Percentiles rank a stretch among this genome's conserved stretches.
These are phyloP conservation scores for Galium porrigens DNA, from an alignment of 305 asterid species.

Conservation along the genomic window DNA sequence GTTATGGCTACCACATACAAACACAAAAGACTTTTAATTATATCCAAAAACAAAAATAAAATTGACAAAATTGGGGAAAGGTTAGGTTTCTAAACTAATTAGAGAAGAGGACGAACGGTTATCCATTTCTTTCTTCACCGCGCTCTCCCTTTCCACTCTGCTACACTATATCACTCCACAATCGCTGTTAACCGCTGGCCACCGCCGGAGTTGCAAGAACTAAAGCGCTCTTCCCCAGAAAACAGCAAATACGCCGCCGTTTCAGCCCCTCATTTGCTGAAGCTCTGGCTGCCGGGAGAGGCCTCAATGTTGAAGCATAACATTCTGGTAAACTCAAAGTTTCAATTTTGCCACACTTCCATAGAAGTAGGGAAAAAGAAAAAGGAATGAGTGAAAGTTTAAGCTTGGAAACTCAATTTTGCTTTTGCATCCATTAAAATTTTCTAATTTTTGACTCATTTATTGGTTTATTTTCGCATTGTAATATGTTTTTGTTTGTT, in stretches of 20 bases:
- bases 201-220: neutral
- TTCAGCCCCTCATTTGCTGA: neutral
- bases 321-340: slow-evolving; percentile 4
- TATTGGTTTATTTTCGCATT: neutral
- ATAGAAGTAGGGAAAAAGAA: neutral
- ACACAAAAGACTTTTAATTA: no score
- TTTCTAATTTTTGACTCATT: neutral
- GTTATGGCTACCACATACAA: no score
- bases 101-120: neutral
- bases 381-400: neutral
- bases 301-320: slow-evolving; percentile 10
- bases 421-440: neutral
- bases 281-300: slow-evolving; percentile 2
- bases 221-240: neutral
- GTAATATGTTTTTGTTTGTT: neutral
- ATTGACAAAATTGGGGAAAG: neutral
- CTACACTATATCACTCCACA: neutral
- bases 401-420: slow-evolving; percentile 4
- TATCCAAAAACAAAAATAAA: neutral
- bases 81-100: neutral
- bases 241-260: neutral
- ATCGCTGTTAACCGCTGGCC: neutral
- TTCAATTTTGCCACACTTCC: neutral
- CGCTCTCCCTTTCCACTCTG: neutral
- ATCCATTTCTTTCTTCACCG: slow-evolving; percentile 2